Conservation (phyloP, 768 basidiomycete species). For the Antrodiella citrinella region DNA sequence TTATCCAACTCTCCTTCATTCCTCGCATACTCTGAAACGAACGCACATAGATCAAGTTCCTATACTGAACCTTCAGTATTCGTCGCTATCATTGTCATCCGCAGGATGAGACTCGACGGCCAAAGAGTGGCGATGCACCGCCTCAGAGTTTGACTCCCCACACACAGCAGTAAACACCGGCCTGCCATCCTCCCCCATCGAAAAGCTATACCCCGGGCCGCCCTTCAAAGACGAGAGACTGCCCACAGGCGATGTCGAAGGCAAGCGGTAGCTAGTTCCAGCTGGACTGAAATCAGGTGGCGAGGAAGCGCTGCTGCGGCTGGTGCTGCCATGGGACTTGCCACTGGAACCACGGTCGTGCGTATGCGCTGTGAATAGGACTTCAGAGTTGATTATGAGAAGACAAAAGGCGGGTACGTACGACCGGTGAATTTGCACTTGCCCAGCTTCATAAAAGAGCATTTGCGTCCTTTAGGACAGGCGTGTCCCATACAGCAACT, state of each 20-base stretch:
- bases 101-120: no score
- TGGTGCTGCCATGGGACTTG: background rate
- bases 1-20: no score
- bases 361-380: background rate
- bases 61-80: no score
- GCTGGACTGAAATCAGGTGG: background rate
- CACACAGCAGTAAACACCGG: background rate
- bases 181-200: background rate
- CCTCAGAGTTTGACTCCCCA: no score
- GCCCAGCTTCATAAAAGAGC: constrained; percentile 23
- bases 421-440: constrained; percentile 27
- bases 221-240: background rate
- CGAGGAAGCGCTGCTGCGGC: background rate
- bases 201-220: background rate
- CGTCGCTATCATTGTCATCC: no score
- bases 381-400: background rate
- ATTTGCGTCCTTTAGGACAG: constrained; percentile 30
- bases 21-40: no score
- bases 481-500: constrained; percentile 28
- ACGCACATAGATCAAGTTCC: no score
- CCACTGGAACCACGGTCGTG: background rate
- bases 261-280: background rate
- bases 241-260: background rate
- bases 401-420: constrained; percentile 11
- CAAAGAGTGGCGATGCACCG: no score